These are phyloP conservation scores for Colletotrichum camelliae DNA, from an alignment of 2,329 filamentous ascomycete genomes.

Conservation along the genomic window DNA sequence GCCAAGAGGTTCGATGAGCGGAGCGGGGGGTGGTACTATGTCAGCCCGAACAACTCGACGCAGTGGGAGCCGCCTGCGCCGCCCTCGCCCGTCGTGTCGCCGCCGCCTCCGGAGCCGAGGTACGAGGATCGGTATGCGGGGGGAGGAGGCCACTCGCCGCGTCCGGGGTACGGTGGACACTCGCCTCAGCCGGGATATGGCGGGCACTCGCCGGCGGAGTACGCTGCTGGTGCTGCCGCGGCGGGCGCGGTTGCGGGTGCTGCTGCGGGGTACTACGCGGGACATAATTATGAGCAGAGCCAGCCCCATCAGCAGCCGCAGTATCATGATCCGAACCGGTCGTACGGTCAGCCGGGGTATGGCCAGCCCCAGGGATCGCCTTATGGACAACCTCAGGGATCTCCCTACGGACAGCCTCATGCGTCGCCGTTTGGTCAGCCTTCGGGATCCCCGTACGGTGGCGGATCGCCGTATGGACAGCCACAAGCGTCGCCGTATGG, in stretches of 20 bases:
- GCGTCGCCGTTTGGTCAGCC: not conserved
- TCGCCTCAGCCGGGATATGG: slow-evolving; percentile 22
- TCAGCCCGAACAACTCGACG: slow-evolving; percentile 60
- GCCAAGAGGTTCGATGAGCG: slow-evolving; percentile 59
- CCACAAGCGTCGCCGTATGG: not conserved
- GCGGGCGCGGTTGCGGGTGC: slow-evolving; percentile 9
- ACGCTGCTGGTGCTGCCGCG: slow-evolving; percentile 10
- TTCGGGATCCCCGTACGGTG: not conserved
- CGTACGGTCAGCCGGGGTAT: not conserved
- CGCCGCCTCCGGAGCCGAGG: slow-evolving; percentile 13
- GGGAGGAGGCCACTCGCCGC: slow-evolving; percentile 12
- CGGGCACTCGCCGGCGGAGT: slow-evolving; percentile 21
- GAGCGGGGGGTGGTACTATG: slow-evolving; percentile 61
- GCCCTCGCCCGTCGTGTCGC: not conserved
- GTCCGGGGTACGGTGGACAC: slow-evolving; percentile 11
- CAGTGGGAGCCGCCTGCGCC: slow-evolving; percentile 57
- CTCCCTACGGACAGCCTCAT: not conserved
- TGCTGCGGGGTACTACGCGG: slow-evolving; percentile 11
- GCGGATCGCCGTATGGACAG: not conserved
- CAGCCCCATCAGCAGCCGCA: not conserved
- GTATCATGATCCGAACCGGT: not conserved
- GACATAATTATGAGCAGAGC: not conserved
- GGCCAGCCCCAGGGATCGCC: not conserved
- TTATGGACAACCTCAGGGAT: not conserved
- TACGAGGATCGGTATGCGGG: slow-evolving; percentile 12